Evolutionary conservation across 805 yeast species (phyloP).

Genomic region (Lipomyces chichibuensis): DNA sequence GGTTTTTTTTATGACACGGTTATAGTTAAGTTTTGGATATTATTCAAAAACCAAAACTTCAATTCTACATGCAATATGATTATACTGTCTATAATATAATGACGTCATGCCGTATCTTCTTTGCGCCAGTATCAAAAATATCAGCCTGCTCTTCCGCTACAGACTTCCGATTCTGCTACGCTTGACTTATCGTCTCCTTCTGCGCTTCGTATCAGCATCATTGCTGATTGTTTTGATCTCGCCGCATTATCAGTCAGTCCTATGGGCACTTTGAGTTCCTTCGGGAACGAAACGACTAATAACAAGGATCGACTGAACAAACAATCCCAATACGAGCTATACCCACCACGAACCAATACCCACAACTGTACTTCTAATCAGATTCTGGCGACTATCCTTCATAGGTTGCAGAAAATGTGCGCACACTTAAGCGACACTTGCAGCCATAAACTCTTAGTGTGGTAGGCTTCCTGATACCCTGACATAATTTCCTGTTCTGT

Average conservation of each 20-base stretch:
- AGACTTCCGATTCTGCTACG: not conserved
- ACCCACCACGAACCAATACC: constrained; percentile 42
- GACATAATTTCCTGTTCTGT: not conserved
- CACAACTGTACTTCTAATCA: constrained; percentile 19
- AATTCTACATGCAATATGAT: not conserved
- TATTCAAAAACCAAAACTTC: not conserved
- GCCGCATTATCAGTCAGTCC: not conserved
- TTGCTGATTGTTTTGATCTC: not conserved
- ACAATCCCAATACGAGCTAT: constrained; percentile 41
- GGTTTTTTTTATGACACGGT: not conserved
- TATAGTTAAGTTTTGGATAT: not conserved
- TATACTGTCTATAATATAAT: too few species aligned
- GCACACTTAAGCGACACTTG: not conserved
- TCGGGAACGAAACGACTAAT: constrained; percentile 38
- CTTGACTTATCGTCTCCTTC: not conserved
- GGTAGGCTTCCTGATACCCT: not conserved
- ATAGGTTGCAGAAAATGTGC: not conserved
- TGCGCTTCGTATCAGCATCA: not conserved
- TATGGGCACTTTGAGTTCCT: constrained; percentile 40
- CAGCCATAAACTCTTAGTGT: not conserved
- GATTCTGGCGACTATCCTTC: constrained; percentile 7
- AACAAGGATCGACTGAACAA: constrained; percentile 12
- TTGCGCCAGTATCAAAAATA: too few species aligned
- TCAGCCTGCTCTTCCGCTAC: too few species aligned
- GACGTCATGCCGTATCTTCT: too few species aligned